phyloP scores from a whole-genome alignment of 495 filamentous ascomycete species.

The Cetradonia linearis region DNA sequence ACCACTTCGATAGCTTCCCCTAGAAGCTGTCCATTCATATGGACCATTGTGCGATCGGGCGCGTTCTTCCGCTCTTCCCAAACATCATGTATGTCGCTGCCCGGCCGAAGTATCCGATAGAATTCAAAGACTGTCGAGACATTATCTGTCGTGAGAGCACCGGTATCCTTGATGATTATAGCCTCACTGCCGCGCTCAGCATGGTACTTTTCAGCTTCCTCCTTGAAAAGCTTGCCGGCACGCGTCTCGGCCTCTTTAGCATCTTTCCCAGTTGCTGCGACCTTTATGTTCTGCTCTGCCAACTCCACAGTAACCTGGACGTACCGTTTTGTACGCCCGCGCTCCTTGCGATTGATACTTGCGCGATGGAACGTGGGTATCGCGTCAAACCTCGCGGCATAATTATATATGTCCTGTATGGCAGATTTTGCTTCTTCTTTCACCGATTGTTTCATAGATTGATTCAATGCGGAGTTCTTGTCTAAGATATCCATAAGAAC shows the following conservation, averaged over 20 bases:
- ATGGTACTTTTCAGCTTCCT: constrained; percentile 35
- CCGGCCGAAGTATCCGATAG: constrained; percentile 28
- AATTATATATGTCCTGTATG: constrained; percentile 39
- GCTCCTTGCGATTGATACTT: constrained; percentile 8
- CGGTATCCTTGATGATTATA: constrained; percentile 32
- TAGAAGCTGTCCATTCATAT: constrained; percentile 29
- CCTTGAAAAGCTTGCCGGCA: constrained; percentile 35
- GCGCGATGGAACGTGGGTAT: constrained; percentile 30
- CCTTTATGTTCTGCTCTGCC: constrained; percentile 35
- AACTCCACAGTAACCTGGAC: constrained; percentile 33
- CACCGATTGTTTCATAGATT: constrained; percentile 20
- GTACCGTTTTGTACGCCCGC: constrained; percentile 17
- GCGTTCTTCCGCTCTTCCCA: constrained; percentile 3
- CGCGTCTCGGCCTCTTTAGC: constrained; percentile 30
- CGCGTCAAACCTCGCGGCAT: constrained; percentile 37
- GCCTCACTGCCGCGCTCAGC: constrained; percentile 30
- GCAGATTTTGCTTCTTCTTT: constrained; percentile 29
- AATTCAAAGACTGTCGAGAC: constrained; percentile 37
- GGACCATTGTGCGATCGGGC: constrained; percentile 24
- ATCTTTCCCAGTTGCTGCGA: constrained; percentile 24
- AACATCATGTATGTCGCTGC: constrained; percentile 27
- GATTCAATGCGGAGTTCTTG: constrained; percentile 21
- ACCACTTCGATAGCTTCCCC: constrained; percentile 30
- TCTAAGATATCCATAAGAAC: constrained; percentile 26
- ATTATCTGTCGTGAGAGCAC: constrained; percentile 33